phyloP scores from a whole-genome alignment of 2,329 filamentous ascomycete species.

The Penicillium sp. region DNA sequence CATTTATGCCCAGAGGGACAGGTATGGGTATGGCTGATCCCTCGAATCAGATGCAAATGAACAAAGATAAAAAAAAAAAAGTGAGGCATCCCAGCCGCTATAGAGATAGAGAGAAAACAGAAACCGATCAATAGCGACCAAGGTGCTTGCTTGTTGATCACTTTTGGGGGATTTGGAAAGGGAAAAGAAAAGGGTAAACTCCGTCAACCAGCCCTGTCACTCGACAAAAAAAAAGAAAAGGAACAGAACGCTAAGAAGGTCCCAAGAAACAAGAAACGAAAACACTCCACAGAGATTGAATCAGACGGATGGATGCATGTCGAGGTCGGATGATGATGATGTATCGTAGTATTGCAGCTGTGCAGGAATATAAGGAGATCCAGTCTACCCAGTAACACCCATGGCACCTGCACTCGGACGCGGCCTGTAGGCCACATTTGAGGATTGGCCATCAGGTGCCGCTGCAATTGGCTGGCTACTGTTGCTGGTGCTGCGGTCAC shows the following conservation, averaged over 20 bases:
- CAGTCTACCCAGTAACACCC: slow-evolving; percentile 37
- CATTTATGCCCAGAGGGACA: slow-evolving; percentile 16
- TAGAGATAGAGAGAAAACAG: slow-evolving; percentile 8
- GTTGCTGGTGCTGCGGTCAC: slow-evolving; percentile 38
- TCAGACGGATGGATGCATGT: slow-evolving; percentile 15
- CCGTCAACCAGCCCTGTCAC: slow-evolving; percentile 31
- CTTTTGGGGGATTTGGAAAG: slow-evolving; percentile 25
- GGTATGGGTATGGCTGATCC: slow-evolving; percentile 26
- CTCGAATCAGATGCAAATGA: slow-evolving; percentile 30
- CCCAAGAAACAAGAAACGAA: slow-evolving; percentile 19
- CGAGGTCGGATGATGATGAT: slow-evolving; percentile 17
- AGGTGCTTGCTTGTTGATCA: slow-evolving; percentile 23
- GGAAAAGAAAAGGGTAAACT: slow-evolving; percentile 20
- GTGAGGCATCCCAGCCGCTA: slow-evolving; percentile 6
- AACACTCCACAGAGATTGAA: slow-evolving; percentile 17
- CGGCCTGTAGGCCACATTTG: slow-evolving; percentile 37
- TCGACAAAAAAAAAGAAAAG: slow-evolving; percentile 19
- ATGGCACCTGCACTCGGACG: slow-evolving; percentile 40
- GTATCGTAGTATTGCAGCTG: slow-evolving; percentile 17
- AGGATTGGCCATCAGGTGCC: slow-evolving; percentile 31
- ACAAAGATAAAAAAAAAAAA: slow-evolving; percentile 14
- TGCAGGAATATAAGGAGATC: slow-evolving; percentile 17
- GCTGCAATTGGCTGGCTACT: slow-evolving; percentile 31
- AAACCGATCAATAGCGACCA: slow-evolving; percentile 18
- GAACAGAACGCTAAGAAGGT: slow-evolving; percentile 31